phyloP scores from a whole-genome alignment of 805 yeast genomes.

The Candida sanyiensis region DNA sequence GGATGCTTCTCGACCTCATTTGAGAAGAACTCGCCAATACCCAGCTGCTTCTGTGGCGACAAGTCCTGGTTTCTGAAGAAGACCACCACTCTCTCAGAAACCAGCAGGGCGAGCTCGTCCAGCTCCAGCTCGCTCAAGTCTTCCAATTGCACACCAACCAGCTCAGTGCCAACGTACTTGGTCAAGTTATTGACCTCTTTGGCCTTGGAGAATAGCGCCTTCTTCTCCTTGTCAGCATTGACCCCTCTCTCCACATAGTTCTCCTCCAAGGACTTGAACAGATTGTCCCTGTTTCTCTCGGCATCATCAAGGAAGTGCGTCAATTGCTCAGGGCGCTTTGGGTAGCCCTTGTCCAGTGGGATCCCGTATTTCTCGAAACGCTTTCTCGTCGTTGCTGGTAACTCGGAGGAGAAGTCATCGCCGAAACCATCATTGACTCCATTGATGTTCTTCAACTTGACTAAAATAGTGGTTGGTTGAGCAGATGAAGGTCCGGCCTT shows the following conservation, averaged over 20 bases:
- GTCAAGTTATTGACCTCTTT: constrained; percentile 39
- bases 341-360: constrained; percentile 36
- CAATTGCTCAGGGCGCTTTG: constrained; percentile 32
- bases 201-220: constrained; percentile 36
- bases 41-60: constrained; percentile 16
- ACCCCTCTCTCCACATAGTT: constrained; percentile 33
- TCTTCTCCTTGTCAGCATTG: constrained; percentile 38
- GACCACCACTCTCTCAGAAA: constrained; percentile 47
- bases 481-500: background rate
- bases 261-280: constrained; percentile 24
- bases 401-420: constrained; percentile 13
- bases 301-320: constrained; percentile 39
- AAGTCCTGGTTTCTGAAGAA: constrained; percentile 30
- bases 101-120: constrained; percentile 42
- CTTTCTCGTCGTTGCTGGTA: constrained; percentile 26
- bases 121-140: constrained; percentile 38
- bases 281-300: constrained; percentile 26
- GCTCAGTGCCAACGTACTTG: constrained; percentile 44
- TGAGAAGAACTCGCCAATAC: constrained; percentile 17
- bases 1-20: constrained; percentile 39
- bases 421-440: constrained; percentile 13
- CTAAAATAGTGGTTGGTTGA: constrained; percentile 6
- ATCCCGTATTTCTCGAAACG: constrained; percentile 32
- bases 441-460: constrained; percentile 9
- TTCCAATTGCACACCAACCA: constrained; percentile 40